phyloP scores from a whole-genome alignment of 2,329 filamentous ascomycete species.

The Colletotrichum kahawae region DNA sequence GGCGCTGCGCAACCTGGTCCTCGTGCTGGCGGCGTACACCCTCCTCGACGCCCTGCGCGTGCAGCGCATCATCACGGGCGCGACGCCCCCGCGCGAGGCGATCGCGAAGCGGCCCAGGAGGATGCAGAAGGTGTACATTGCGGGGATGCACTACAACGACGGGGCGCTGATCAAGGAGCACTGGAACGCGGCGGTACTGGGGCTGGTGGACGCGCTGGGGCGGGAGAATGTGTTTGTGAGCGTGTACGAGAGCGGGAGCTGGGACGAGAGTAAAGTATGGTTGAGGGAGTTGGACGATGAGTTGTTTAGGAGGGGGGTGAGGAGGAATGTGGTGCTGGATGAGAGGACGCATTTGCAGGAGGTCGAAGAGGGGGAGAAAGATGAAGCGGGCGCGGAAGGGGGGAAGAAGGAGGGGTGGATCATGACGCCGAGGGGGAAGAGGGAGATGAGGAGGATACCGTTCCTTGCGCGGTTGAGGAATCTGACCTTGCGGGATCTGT shows the following conservation, averaged over 20 bases:
- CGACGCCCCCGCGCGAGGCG: neutral
- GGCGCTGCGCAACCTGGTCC: conserved; percentile 35
- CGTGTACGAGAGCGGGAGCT: conserved; percentile 72
- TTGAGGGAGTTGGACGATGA: conserved; percentile 60
- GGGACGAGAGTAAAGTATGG: conserved; percentile 69
- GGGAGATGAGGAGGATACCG: conserved; percentile 69
- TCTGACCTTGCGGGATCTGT: conserved; percentile 62
- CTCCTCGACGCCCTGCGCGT: conserved; percentile 45
- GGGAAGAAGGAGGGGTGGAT: conserved; percentile 65
- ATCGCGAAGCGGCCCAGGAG: conserved; percentile 27
- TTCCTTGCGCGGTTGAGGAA: conserved; percentile 72
- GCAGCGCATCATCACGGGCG: conserved; percentile 10
- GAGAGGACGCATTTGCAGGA: conserved; percentile 63
- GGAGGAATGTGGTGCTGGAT: conserved; percentile 61
- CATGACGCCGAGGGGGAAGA: conserved; percentile 55
- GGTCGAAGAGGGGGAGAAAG: conserved; percentile 36
- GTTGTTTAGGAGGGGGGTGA: conserved; percentile 57
- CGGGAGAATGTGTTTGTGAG: conserved; percentile 70
- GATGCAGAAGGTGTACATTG: conserved; percentile 64
- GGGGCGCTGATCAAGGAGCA: conserved; percentile 62
- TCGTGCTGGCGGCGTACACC: conserved; percentile 39
- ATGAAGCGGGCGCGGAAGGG: neutral
- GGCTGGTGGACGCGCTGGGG: conserved; percentile 62
- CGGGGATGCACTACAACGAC: conserved; percentile 73
- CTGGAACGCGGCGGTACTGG: conserved; percentile 67